Percentiles rank a stretch among this genome's conserved stretches.
Evolutionary conservation across 805 yeast genomes (phyloP).

Genomic region (Isabelozyma heimii): DNA sequence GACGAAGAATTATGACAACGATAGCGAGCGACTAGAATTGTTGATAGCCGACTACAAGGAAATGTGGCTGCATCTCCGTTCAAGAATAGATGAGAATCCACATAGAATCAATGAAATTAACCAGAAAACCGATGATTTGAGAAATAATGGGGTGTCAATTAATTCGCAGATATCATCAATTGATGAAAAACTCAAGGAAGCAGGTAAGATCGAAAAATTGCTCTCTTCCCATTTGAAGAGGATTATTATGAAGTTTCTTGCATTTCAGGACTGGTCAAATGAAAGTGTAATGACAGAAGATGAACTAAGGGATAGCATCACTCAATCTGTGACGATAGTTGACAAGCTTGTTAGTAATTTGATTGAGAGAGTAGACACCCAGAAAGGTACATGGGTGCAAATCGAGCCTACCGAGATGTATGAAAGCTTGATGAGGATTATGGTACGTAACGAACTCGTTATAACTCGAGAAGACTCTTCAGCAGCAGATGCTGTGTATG

Average conservation of each 20-base stretch:
- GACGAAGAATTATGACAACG: background rate
- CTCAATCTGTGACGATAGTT: slow-evolving; percentile 4
- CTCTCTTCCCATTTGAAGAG: slow-evolving; percentile 8
- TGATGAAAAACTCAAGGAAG: slow-evolving; percentile 5
- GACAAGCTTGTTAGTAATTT: slow-evolving; percentile 5
- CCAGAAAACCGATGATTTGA: background rate
- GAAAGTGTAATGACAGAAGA: slow-evolving; percentile 6
- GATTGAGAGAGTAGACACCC: background rate
- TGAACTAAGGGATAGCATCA: slow-evolving; percentile 5
- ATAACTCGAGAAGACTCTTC: slow-evolving; percentile 4
- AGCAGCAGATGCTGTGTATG: background rate
- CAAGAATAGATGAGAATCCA: background rate
- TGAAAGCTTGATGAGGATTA: slow-evolving; percentile 4
- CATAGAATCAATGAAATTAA: background rate
- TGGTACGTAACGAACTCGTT: slow-evolving; percentile 8
- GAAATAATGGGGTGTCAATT: background rate
- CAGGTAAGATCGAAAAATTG: slow-evolving; percentile 3
- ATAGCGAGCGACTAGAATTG: background rate
- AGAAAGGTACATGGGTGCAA: slow-evolving; percentile 8
- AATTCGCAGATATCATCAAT: background rate
- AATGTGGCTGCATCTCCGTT: background rate
- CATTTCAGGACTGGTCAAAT: slow-evolving; percentile 5
- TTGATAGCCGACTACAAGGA: background rate
- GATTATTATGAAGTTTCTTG: slow-evolving; percentile 8
- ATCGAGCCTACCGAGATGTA: slow-evolving; percentile 4